Conservation (phyloP, 2,329 filamentous ascomycete genomes). For the Verticillium dahliae region DNA sequence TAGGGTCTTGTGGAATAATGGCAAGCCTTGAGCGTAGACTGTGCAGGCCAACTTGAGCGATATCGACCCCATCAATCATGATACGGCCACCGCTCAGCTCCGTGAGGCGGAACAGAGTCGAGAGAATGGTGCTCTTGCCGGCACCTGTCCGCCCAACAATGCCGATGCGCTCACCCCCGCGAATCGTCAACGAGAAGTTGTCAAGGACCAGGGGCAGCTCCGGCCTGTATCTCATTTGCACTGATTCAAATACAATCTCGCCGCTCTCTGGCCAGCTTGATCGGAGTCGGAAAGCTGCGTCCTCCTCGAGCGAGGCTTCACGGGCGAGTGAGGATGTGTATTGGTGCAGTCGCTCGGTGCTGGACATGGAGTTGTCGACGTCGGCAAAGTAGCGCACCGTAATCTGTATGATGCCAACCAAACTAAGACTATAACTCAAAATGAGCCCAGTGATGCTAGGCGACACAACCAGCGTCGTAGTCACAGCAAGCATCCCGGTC, state of each 20-base stretch:
- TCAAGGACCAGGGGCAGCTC: slow-evolving; percentile 68
- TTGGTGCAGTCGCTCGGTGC: slow-evolving; percentile 84
- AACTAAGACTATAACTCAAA: slow-evolving; percentile 85
- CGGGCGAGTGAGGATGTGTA: slow-evolving; percentile 84
- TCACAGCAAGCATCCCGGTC: slow-evolving; percentile 85
- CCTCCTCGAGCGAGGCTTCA: slow-evolving; percentile 75
- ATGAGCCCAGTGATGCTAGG: slow-evolving; percentile 85
- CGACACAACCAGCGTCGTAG: slow-evolving; percentile 76
- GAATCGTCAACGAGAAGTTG: slow-evolving; percentile 64
- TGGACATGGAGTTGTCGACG: slow-evolving; percentile 97
- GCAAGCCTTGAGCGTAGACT: slow-evolving; percentile 70
- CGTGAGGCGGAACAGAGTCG: slow-evolving; percentile 70
- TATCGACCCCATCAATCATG: slow-evolving; percentile 60
- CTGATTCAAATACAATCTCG: slow-evolving; percentile 68
- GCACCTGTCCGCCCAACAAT: slow-evolving; percentile 78
- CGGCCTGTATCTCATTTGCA: slow-evolving; percentile 72
- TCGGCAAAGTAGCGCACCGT: slow-evolving; percentile 92
- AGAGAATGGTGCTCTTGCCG: slow-evolving; percentile 80
- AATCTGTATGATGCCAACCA: slow-evolving; percentile 95
- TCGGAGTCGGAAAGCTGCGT: slow-evolving; percentile 50
- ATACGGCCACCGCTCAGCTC: slow-evolving; percentile 58
- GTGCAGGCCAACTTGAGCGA: slow-evolving; percentile 65
- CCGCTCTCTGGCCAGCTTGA: slow-evolving; percentile 80
- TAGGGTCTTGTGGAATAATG: slow-evolving; percentile 82
- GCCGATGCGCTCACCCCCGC: slow-evolving; percentile 71